Evolutionary conservation across 2,329 filamentous ascomycete genomes (phyloP), one percentile per base, ranked within the genome.

Genomic region (Phoma sp.): DNA sequence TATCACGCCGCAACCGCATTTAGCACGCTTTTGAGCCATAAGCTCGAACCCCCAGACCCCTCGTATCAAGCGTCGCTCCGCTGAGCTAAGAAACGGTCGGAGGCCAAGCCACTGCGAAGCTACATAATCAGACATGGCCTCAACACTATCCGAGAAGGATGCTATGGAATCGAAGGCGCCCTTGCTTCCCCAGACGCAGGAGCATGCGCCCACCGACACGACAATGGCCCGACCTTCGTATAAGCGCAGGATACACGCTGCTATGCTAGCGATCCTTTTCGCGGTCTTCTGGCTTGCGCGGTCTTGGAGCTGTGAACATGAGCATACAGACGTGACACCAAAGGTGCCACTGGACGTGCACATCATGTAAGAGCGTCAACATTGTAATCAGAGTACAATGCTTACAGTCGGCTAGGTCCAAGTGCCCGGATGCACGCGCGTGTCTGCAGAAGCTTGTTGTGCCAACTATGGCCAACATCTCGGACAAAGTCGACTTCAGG

Each of bases 361-460:
- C 74, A 95, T 98, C 66, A 99, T 98, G 88, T 75, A 57, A 42
- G 66, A 18, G 18, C 18, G 18, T 18, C 18, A 18, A 18, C 18
- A 18, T 18, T 18, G 18, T 18, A 18, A 18, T 18, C 18, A 18
- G 18, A 24, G 9, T 42, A 18, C 41, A 18, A 6, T 29, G 9
- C 27, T 45, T 4, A 57, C 22, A 25, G 8, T 13, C 1, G 4
- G 3, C 4, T 55, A 74, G 72, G 71, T 76, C 73, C 9, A 97
- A 98, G 81, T 99, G 95, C 69, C 93, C 93, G 0, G 95, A 99
- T 75, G 92, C 95, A 2, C 83, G 82, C 73, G 89, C 91, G 70
- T 97, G 93, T 68, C 80, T 99, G 18, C 85, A 86, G 58, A 80
- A 92, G 55, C 78, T 99, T 64, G 82, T 99, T 23, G 78, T 98